These are phyloP conservation scores for Trichopus zeylanicus DNA, from an alignment of 116 monocot genomes.

Conservation along the genomic window DNA sequence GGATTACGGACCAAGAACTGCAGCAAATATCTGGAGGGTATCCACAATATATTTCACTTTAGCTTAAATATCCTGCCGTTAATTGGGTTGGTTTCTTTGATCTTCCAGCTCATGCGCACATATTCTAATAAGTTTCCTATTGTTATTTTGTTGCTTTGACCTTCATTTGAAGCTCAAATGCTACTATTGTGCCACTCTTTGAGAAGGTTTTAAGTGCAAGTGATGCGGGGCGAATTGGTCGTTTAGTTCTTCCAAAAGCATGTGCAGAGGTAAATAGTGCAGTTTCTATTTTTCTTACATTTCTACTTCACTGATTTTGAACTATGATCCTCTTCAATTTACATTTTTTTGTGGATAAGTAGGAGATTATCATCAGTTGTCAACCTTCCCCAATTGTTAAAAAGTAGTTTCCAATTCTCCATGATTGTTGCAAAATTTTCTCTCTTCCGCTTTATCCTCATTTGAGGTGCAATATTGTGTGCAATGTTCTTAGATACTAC, in stretches of 20 bases:
- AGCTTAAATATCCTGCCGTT: neutral
- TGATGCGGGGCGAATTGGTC: conserved; percentile 95
- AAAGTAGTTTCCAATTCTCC: too few species aligned
- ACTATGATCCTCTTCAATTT: neutral
- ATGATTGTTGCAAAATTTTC: too few species aligned
- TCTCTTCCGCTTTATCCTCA: too few species aligned
- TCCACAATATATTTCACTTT: conserved; percentile 27
- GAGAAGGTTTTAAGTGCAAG: conserved; percentile 97
- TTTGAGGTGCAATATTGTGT: too few species aligned
- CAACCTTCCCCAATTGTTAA: too few species aligned
- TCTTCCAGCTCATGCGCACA: neutral
- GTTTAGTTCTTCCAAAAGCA: conserved; percentile 91
- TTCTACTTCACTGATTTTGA: neutral
- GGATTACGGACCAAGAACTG: conserved; percentile 88
- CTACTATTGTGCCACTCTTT: conserved; percentile 85
- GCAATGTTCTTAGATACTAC: too few species aligned
- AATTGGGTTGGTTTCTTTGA: neutral
- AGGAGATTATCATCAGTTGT: too few species aligned
- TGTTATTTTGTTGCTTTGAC: conserved; percentile 19
- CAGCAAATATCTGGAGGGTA: conserved; percentile 94
- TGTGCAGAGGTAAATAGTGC: conserved; percentile 68
- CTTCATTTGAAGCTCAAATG: conserved; percentile 55
- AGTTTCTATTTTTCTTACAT: neutral
- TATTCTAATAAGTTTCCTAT: neutral
- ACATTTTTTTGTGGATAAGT: neutral